Conservation (phyloP, 2,329 filamentous ascomycete genomes). For the Aspergillus oerlinghausenensis region DNA sequence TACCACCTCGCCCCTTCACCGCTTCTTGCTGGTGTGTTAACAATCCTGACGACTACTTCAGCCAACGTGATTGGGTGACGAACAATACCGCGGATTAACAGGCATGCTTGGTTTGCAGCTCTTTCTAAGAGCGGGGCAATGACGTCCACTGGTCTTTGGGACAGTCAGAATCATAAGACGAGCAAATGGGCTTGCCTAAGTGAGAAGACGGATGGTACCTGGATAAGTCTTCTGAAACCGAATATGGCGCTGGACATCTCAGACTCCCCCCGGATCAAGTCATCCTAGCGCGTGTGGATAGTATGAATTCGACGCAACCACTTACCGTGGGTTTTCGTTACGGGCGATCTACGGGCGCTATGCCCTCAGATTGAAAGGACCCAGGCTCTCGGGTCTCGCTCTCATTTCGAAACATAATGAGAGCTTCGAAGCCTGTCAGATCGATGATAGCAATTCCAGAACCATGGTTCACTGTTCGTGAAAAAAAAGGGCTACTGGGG, state of each 20-base stretch:
- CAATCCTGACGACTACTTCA: slow-evolving; percentile 5
- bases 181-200: background rate
- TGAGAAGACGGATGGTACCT: background rate
- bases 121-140: slow-evolving; percentile 11
- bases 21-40: slow-evolving; percentile 11
- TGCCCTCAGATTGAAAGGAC: slow-evolving; percentile 18
- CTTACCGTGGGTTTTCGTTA: background rate
- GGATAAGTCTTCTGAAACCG: background rate
- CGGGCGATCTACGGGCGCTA: slow-evolving; percentile 3
- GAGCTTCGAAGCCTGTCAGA: slow-evolving; percentile 5
- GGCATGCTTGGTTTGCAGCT: slow-evolving; percentile 9
- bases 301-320: background rate
- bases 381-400: slow-evolving; percentile 24
- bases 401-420: background rate
- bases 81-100: slow-evolving; percentile 14
- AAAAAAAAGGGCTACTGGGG: slow-evolving; percentile 15
- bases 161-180: background rate
- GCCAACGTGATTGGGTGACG: slow-evolving; percentile 11
- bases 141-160: slow-evolving; percentile 2
- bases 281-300: background rate
- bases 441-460: slow-evolving; percentile 26
- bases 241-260: background rate
- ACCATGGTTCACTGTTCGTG: slow-evolving; percentile 32
- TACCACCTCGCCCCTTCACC: slow-evolving; percentile 9
- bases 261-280: background rate